Conservation (phyloP, 192 early-diverging fungal genomes). For the Podila epigama region DNA sequence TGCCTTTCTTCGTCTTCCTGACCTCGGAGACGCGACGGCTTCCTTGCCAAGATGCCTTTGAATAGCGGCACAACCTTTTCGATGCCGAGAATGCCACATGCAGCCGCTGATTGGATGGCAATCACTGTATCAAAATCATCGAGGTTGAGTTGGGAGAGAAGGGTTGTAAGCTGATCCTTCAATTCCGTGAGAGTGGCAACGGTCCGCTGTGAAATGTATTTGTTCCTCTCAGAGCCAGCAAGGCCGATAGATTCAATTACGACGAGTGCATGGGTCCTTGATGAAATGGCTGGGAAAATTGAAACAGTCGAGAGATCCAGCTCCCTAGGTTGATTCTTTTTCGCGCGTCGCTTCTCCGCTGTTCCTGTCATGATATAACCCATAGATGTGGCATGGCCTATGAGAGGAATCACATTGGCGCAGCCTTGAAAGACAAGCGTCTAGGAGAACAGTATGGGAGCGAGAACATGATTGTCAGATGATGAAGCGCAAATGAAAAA, state of each 20-base stretch:
- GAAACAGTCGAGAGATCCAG: constrained; percentile 33
- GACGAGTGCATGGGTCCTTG: constrained; percentile 54
- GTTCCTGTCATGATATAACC: constrained; percentile 51
- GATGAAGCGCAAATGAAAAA: no score
- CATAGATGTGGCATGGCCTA: constrained; percentile 50
- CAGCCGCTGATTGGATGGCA: constrained; percentile 43
- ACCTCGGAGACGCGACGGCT: constrained; percentile 22
- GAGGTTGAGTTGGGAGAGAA: not conserved
- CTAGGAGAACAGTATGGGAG: constrained; percentile 14
- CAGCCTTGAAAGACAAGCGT: constrained; percentile 59
- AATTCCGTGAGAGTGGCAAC: not conserved
- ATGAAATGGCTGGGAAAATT: constrained; percentile 52
- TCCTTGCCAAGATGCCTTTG: constrained; percentile 56
- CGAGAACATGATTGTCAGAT: not conserved
- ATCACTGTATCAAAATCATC: constrained; percentile 47
- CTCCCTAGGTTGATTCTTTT: constrained; percentile 5
- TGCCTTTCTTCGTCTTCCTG: constrained; percentile 13
- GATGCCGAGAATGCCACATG: constrained; percentile 55
- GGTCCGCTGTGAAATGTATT: constrained; percentile 11
- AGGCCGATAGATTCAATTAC: constrained; percentile 43
- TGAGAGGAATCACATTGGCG: constrained; percentile 51
- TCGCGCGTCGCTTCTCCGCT: constrained; percentile 5
- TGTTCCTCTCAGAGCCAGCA: not conserved
- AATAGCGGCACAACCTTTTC: constrained; percentile 53
- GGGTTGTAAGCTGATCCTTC: constrained; percentile 14